These are phyloP conservation scores for Kazachstania sp. DNA, from an alignment of 1,139 yeast genomes.

Conservation along the genomic window DNA sequence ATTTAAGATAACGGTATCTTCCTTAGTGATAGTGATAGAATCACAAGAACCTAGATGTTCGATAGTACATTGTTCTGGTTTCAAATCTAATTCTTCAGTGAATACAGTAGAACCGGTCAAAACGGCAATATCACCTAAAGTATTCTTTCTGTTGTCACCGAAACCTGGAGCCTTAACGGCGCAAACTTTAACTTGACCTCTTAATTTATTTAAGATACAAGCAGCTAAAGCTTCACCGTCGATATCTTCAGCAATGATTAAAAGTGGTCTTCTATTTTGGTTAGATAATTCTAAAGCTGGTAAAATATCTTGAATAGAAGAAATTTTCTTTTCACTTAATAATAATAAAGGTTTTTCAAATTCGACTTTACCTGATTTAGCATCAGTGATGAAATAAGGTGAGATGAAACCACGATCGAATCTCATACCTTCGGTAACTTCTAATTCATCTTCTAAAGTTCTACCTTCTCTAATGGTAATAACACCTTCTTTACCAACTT, in stretches of 20 bases:
- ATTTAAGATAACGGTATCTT: slow-evolving; percentile 90
- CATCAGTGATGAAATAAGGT: slow-evolving; percentile 94
- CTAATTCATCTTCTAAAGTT: slow-evolving; percentile 93
- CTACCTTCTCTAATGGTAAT: slow-evolving; percentile 97
- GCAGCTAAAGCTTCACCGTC: slow-evolving; percentile 99
- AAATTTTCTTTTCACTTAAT: slow-evolving; percentile 89
- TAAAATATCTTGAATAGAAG: slow-evolving; percentile 83
- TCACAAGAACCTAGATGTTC: slow-evolving; percentile 93
- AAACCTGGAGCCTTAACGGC: slow-evolving; percentile 99
- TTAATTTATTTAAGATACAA: slow-evolving; percentile 92
- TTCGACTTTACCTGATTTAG: slow-evolving; percentile 95
- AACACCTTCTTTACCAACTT: slow-evolving; percentile 99
- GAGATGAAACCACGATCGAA: slow-evolving; percentile 98
- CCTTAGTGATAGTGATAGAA: slow-evolving; percentile 89
- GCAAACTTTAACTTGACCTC: slow-evolving; percentile 98
- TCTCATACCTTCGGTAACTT: slow-evolving; percentile 98
- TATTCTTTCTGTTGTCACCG: slow-evolving; percentile 98
- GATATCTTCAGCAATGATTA: slow-evolving; percentile 92
- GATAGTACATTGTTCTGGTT: slow-evolving; percentile 91
- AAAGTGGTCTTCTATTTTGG: slow-evolving; percentile 90
- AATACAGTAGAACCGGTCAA: slow-evolving; percentile 97
- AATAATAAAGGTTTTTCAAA: slow-evolving; percentile 90
- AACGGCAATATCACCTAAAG: slow-evolving; percentile 93
- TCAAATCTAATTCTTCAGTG: slow-evolving; percentile 95
- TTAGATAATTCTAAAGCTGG: slow-evolving; percentile 94